phyloP scores from a whole-genome alignment of 495 filamentous ascomycete genomes.

The Bacidia gigantensis region DNA sequence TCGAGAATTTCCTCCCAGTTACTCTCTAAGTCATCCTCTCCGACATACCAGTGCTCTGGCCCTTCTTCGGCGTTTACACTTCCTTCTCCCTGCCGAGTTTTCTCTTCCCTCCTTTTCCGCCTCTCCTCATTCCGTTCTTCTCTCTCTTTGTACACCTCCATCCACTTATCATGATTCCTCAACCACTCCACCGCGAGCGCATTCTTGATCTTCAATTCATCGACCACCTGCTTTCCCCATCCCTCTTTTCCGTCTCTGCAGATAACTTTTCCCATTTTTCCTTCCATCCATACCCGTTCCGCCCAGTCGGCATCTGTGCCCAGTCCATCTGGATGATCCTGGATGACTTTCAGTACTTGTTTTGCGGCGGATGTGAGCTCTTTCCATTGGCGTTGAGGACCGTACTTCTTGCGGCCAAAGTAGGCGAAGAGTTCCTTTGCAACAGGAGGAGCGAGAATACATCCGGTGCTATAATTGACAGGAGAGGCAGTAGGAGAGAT shows the following conservation, averaged over 20 bases:
- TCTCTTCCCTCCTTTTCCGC: background rate
- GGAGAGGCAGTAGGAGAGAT: no score
- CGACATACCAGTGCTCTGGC: background rate
- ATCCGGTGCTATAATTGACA: no score
- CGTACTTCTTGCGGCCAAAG: background rate
- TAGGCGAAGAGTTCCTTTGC: background rate
- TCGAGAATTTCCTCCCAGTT: background rate
- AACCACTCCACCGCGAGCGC: no score
- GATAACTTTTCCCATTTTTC: background rate
- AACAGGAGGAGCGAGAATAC: no score
- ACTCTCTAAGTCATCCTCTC: background rate
- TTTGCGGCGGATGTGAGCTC: no score
- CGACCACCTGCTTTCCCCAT: background rate
- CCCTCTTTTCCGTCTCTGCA: background rate
- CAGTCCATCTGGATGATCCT: background rate
- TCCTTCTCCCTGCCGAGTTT: background rate
- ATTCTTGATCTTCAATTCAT: background rate
- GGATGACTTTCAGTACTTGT: no score
- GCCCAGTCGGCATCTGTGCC: background rate
- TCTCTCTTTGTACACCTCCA: no score
- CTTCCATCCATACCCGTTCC: no score
- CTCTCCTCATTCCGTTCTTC: background rate
- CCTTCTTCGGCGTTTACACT: background rate
- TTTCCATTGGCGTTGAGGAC: no score
- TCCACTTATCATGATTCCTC: no score